Evolutionary conservation across 495 filamentous ascomycete genomes (phyloP), one percentile per base, ranked within the genome.

Genomic region (Letharia columbiana): DNA sequence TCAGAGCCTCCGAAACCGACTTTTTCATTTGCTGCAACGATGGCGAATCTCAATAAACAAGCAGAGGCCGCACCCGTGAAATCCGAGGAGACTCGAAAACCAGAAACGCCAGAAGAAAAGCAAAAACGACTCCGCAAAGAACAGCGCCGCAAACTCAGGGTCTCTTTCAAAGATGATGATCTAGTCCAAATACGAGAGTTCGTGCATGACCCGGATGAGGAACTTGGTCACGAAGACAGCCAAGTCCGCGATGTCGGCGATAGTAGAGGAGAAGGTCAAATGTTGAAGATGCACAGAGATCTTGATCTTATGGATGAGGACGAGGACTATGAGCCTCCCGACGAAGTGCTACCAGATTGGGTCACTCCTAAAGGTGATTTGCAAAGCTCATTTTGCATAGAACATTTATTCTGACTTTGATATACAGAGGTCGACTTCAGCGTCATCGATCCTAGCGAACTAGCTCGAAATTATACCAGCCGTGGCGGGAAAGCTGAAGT

Each of bases 121-220:
- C 74, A 78, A 35, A 90, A 86, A 69, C 84, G 92, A 33, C 78
- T 93, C 6, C 84, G 91, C 42, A 96, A 92, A 69, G 91, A 96
- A 72, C 80, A 83, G 40, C 83, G 91, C 45, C 83, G 90, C 15
- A 86, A 87, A 66, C 77, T 91, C 42, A 84, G 83, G 61, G 91
- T 87, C 63, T 83, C 73, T 68, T 96, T 81, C 80, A 92, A 88
- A 72, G 90, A 90, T 63, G 80, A 87, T 41, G 79, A 81, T n/a
- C 81, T 96, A 9, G 87, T 86, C 1, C 78, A 91, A 69, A 77
- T 94, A 45, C 81, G 87, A 54, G 78, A 87, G 31, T 93, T 96
- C 71, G 86, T 84, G 37, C 89, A 91, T 65, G 86, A 93, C 64
- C 89, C 87, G 4, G 89, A 91, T 33, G 91, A 95, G 73, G 89